Conservation (phyloP, 1,139 yeast species). For the Pichia sp. region DNA sequence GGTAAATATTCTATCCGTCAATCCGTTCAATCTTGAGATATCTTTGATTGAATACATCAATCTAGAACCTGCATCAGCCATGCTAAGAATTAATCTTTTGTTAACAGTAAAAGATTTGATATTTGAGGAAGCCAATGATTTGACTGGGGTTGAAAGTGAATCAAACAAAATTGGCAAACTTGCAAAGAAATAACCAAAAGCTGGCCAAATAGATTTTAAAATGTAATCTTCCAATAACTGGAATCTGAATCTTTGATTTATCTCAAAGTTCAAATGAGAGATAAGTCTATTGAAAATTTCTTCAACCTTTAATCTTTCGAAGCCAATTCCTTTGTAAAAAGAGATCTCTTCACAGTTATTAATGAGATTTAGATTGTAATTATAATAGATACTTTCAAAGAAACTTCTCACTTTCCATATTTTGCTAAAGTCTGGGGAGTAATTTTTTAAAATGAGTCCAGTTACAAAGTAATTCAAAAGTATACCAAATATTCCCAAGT, state of each 20-base stretch:
- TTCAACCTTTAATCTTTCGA: conserved; percentile 67
- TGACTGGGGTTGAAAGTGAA: neutral
- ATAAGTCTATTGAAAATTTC: conserved; percentile 56
- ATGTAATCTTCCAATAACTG: conserved; percentile 81
- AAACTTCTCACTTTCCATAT: conserved; percentile 69
- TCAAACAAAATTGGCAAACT: conserved; percentile 72
- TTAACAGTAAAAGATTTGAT: conserved; percentile 90
- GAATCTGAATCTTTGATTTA: conserved; percentile 54
- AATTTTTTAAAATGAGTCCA: conserved; percentile 66
- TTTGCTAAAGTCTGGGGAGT: conserved; percentile 85
- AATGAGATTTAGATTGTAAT: conserved; percentile 79
- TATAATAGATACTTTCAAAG: conserved; percentile 86
- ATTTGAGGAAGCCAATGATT: conserved; percentile 39
- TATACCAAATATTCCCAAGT: conserved; percentile 77
- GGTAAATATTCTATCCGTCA: conserved; percentile 80
- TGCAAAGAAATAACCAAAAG: conserved; percentile 85
- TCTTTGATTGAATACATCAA: conserved; percentile 94
- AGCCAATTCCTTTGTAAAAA: conserved; percentile 83
- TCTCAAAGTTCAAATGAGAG: conserved; percentile 44
- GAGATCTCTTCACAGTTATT: conserved; percentile 93
- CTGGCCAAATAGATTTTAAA: conserved; percentile 91
- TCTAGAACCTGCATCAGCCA: conserved; percentile 96
- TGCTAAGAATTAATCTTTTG: conserved; percentile 81
- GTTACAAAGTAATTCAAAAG: conserved; percentile 77
- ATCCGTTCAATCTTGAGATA: conserved; percentile 86